Percentiles rank a stretch among this genome's conserved stretches.
phyloP scores from a whole-genome alignment of 331 rosid genomes.

The Stylosanthes scabra region DNA sequence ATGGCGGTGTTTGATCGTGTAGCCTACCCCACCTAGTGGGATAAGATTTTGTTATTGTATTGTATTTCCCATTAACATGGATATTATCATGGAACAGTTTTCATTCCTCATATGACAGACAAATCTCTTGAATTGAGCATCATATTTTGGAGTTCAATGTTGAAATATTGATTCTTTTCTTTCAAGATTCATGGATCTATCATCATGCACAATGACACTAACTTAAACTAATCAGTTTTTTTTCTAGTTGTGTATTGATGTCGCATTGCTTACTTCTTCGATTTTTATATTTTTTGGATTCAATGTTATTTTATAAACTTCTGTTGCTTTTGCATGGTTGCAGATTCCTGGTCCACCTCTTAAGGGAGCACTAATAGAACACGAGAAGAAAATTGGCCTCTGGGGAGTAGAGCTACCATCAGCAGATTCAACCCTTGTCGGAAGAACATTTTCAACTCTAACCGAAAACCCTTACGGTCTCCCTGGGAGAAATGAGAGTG shows the following conservation, averaged over 20 bases:
- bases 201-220: slow-evolving; percentile 13
- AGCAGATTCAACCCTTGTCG: slow-evolving; percentile 78
- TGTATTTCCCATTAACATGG: background rate
- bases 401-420: slow-evolving; percentile 86
- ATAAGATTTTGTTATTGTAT: background rate
- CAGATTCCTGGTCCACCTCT: slow-evolving; percentile 86
- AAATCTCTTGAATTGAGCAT: slow-evolving; percentile 1
- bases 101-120: background rate
- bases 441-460: slow-evolving; percentile 69
- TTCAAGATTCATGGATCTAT: background rate
- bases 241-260: slow-evolving; percentile 1
- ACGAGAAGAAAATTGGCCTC: slow-evolving; percentile 72
- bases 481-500: slow-evolving; percentile 64
- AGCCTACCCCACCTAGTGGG: no score
- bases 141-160: slow-evolving; percentile 23
- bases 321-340: slow-evolving; percentile 36
- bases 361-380: slow-evolving; percentile 60
- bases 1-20: no score
- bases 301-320: background rate
- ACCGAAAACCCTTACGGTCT: slow-evolving; percentile 75
- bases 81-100: background rate
- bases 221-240: slow-evolving; percentile 13
- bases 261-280: slow-evolving; percentile 7
- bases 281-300: background rate
- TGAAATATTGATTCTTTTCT: slow-evolving; percentile 4